Conservation (phyloP, 2,329 filamentous ascomycete species). For the Paecilomyces niveus region DNA sequence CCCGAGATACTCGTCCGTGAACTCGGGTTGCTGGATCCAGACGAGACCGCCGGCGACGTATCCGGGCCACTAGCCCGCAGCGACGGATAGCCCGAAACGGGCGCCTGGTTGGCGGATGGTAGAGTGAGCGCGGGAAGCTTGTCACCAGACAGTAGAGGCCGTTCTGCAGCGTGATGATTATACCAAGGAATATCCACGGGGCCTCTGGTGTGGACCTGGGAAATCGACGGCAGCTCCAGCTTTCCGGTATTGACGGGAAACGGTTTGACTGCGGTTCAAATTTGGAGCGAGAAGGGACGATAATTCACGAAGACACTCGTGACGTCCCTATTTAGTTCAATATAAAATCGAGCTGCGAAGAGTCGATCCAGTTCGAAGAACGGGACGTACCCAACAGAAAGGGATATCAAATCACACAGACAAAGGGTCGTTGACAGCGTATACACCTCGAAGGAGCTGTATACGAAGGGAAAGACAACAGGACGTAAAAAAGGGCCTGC, state of each 20-base stretch:
- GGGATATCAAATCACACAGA: not conserved
- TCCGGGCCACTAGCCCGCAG: constrained; percentile 71
- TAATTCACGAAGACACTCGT: not conserved
- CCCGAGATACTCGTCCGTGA: constrained; percentile 52
- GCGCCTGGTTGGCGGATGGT: constrained; percentile 55
- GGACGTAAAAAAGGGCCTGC: not conserved
- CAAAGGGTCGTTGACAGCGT: not conserved
- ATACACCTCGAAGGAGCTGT: not conserved
- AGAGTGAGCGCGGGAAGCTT: constrained; percentile 65
- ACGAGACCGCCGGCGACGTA: constrained; percentile 41
- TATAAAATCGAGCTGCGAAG: not conserved
- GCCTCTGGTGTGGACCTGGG: constrained; percentile 74
- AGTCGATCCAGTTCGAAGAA: not conserved
- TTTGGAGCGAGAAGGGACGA: constrained; percentile 5
- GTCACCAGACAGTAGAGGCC: constrained; percentile 62
- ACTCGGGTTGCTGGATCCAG: constrained; percentile 44
- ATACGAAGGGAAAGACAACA: not conserved
- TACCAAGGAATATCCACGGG: constrained; percentile 64
- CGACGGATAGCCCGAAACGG: constrained; percentile 65
- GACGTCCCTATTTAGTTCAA: not conserved
- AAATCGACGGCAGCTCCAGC: constrained; percentile 87
- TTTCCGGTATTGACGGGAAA: constrained; percentile 62
- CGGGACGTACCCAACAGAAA: not conserved
- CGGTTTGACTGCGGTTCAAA: constrained; percentile 15
- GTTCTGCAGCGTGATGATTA: constrained; percentile 59